Evolutionary conservation across 2,329 filamentous ascomycete genomes (phyloP), one percentile per base, ranked within the genome.

Genomic region (Cladosporium oxysporum): DNA sequence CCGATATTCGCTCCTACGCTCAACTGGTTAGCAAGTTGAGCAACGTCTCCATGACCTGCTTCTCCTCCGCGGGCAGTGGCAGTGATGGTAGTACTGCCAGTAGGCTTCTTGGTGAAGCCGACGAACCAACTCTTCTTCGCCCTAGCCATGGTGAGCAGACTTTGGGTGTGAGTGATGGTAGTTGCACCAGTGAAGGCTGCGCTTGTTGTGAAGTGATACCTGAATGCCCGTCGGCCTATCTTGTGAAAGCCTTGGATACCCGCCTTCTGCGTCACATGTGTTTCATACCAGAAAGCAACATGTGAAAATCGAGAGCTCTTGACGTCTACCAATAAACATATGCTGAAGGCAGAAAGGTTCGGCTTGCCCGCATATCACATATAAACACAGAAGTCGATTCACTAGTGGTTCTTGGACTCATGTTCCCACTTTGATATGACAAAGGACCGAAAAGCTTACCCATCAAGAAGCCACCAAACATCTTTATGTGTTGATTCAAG

Each of bases 1-100:
- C 67, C 66, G 62, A 72, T 49, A 62, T 61, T 35, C 5, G 61
- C 47, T 18, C 53, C 55, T 59, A 35, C 21, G n/a, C 44, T 18
- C 37, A 65, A 33, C 41, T 44, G 23, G 50, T 63, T 23, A 63
- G 61, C 50, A 18, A 57, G 50, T 28, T 10, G 26, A 26, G 41
- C 61, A 2, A 57, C 26, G 14, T 31, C 49, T 23, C 29, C 18
- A 28, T 10, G 26, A 18, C 41, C 61, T 18, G 28, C 18, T 14
- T 21, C 49, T 21, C n/a, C 16, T 18, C 18, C 50, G 35, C 11
- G 29, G 12, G 33, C 33, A 35, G 49, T 41, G 33, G 60, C n/a
- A 33, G 18, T 63, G 21, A 18, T 55, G 33, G 61, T 18, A 52
- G 50, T 47, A n/a, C 26, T 29, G 8, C 26, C 60, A 14, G 14